Evolutionary conservation across 2,329 filamentous ascomycete genomes (phyloP).

Genomic region (Penicillium sp.): DNA sequence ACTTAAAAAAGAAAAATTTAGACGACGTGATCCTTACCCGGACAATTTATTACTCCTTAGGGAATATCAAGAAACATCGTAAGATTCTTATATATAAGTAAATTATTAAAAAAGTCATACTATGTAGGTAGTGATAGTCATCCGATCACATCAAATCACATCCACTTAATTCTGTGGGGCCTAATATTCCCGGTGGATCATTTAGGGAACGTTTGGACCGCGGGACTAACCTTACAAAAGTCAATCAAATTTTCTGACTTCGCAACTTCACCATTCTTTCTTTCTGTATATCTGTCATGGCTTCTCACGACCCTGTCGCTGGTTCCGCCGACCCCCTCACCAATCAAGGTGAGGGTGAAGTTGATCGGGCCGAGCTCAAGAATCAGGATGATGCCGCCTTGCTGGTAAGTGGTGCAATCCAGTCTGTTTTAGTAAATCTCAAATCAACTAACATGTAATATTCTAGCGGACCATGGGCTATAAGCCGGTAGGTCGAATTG

Average conservation of each 20-base stretch:
- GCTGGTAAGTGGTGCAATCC: constrained; percentile 30
- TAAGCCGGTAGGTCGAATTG: constrained; percentile 51
- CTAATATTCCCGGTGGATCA: neutral
- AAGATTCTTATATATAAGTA: neutral
- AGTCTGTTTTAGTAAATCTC: neutral
- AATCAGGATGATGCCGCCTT: constrained; percentile 40
- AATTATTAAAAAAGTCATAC: neutral
- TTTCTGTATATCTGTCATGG: constrained; percentile 4
- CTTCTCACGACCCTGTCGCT: constrained; percentile 21
- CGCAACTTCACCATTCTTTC: neutral
- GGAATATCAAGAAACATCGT: neutral
- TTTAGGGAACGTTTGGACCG: constrained; percentile 6
- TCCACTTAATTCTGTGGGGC: neutral
- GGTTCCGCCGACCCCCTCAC: constrained; percentile 24
- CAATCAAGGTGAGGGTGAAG: constrained; percentile 24
- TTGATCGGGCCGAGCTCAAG: constrained; percentile 25
- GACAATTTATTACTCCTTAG: neutral
- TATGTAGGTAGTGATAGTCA: neutral
- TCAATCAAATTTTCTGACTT: constrained; percentile 15
- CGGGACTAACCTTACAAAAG: constrained; percentile 1
- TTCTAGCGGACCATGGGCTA: constrained; percentile 53
- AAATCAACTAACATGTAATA: constrained; percentile 17
- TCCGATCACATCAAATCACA: neutral
- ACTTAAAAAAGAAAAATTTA: neutral
- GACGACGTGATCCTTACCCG: neutral